Conservation (phyloP, 257 asterid species). For the Eustoma russellianum region DNA sequence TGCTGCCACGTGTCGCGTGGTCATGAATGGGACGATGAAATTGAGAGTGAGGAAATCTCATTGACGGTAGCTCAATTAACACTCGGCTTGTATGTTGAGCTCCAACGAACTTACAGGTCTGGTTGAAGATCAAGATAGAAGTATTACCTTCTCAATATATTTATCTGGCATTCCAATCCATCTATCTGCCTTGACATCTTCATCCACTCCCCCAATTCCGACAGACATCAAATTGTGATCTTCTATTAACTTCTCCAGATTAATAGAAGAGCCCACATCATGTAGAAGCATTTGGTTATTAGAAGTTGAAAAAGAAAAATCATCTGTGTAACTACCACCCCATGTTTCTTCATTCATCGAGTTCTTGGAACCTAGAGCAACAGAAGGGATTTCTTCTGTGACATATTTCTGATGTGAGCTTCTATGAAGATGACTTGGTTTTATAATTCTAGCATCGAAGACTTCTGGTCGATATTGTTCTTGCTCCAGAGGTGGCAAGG, state of each 20-base stretch:
- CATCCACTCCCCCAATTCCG: slow-evolving; percentile 39
- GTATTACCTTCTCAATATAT: slow-evolving; percentile 29
- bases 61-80: no score
- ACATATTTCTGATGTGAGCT: slow-evolving; percentile 38
- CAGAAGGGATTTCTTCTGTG: slow-evolving; percentile 64
- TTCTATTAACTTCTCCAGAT: slow-evolving; percentile 22
- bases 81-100: no score
- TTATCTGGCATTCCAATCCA: slow-evolving; percentile 35
- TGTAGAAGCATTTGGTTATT: slow-evolving; percentile 21
- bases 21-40: no score
- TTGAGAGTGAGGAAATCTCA: no score
- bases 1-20: no score
- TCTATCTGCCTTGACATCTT: slow-evolving; percentile 31
- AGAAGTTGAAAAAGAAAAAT: slow-evolving; percentile 48
- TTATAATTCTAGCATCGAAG: slow-evolving; percentile 21
- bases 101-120: no score
- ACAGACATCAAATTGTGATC: slow-evolving; percentile 27
- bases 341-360: slow-evolving; percentile 47
- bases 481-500: slow-evolving; percentile 67
- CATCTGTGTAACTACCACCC: slow-evolving; percentile 36
- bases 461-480: slow-evolving; percentile 41
- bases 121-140: slow-evolving; percentile 1
- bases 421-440: slow-evolving; percentile 23
- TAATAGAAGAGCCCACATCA: slow-evolving; percentile 24
- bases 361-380: slow-evolving; percentile 72